Percentiles rank a stretch among this genome's conserved stretches.
phyloP scores from a whole-genome alignment of 2,329 filamentous ascomycete species.

The Alternaria solani region DNA sequence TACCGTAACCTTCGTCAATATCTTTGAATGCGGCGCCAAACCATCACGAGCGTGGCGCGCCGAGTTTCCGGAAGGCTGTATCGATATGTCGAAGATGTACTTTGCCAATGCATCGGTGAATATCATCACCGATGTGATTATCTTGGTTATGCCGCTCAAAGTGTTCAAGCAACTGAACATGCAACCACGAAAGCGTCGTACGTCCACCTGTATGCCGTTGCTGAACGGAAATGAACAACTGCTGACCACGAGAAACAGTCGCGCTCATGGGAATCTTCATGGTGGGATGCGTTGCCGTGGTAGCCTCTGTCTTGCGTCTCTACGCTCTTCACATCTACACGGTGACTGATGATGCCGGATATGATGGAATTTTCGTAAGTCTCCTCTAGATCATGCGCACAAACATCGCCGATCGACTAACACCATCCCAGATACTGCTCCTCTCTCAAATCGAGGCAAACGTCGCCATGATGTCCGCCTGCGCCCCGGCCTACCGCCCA shows the following conservation, averaged over 20 bases:
- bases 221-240: not conserved
- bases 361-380: not conserved
- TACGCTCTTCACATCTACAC: not conserved
- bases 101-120: not conserved
- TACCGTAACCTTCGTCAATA: not conserved
- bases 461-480: too few relatives aligned
- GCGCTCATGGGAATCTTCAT: not conserved
- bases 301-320: not conserved
- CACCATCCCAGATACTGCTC: too few relatives aligned
- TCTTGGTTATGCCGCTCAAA: not conserved
- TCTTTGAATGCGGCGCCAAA: not conserved
- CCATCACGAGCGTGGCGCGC: not conserved
- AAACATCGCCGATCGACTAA: too few relatives aligned
- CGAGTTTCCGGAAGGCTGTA: not conserved
- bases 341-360: not conserved
- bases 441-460: too few relatives aligned
- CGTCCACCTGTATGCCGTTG: not conserved
- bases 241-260: not conserved
- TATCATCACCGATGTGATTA: not conserved
- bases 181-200: not conserved
- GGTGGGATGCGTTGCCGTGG: not conserved
- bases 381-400: not conserved
- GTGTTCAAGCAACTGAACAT: not conserved
- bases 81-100: not conserved
- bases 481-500: too few relatives aligned